Evolutionary conservation across 176 grass and related monocot species (phyloP).

Genomic region (Oryza longistaminata): DNA sequence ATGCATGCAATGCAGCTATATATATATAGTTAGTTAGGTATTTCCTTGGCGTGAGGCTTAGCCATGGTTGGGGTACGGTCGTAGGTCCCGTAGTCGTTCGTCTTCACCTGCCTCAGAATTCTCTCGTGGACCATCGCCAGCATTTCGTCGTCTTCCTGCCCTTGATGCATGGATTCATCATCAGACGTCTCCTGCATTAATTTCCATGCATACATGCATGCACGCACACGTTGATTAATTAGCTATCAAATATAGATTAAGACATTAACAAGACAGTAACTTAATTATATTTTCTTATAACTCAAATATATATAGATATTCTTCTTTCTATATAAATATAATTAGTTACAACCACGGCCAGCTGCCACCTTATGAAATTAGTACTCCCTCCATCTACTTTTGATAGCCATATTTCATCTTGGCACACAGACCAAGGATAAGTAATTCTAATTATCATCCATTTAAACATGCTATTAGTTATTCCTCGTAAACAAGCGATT

Average conservation of each 20-base stretch:
- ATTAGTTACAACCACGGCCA: too few species aligned
- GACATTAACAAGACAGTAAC: not conserved
- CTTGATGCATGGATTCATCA: conserved; percentile 18
- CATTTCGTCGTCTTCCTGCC: conserved; percentile 35
- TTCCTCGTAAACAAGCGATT: too few species aligned
- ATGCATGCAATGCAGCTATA: too few species aligned
- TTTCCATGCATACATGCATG: not conserved
- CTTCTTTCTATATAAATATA: too few species aligned
- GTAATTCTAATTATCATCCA: too few species aligned
- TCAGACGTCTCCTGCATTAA: conserved; percentile 17
- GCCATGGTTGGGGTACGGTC: conserved; percentile 57
- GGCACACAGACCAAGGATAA: too few species aligned
- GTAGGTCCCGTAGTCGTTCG: conserved; percentile 64
- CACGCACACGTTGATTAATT: conserved; percentile 3
- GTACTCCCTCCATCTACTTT: too few species aligned
- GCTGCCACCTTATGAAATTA: too few species aligned
- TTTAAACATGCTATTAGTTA: too few species aligned
- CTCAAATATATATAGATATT: too few species aligned
- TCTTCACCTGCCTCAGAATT: conserved; percentile 58
- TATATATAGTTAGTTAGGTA: conserved; percentile 53
- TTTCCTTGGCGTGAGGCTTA: conserved; percentile 82
- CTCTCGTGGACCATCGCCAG: conserved; percentile 40
- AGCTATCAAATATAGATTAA: not conserved
- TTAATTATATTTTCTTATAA: too few species aligned
- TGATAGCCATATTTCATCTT: too few species aligned